Evolutionary conservation across 1,284 basidiomycete genomes (phyloP), one percentile per base, ranked within the genome.

Genomic region (Heterobasidion irregulare): DNA sequence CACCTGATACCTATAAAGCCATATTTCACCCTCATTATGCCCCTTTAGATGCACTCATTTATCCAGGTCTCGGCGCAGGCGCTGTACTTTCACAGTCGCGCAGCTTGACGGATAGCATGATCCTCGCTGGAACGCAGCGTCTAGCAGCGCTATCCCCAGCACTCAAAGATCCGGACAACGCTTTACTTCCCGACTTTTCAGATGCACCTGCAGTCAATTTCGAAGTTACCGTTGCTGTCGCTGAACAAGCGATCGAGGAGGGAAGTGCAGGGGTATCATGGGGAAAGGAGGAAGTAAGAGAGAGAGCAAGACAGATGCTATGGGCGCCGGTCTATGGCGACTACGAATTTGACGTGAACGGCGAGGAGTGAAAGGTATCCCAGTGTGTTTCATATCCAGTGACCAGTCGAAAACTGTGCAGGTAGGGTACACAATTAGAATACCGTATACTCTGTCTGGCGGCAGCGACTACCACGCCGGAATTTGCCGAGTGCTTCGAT

Each of bases 131-230:
- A 15, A 79, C 88, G 0, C 76, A 73, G 38, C 76, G 80, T 13
- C 83, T 94, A 48, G 89, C 91, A 0, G 72, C 79, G 12, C 82
- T 93, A 50, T 83, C 90, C 0, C 91, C 91, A 1, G 89, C 89
- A 0, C 75, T 86, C 49, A 72, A 75, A 16, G 79, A 89, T 64
- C 80, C 81, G 0, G 78, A 84, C 63, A 75, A 80, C 19, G 79
- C 80, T 1, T 75, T 89, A 12, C 72, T 94, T n/a, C 84, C 88
- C 1, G 84, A 88, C 61, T 86, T 93, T 48, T 75, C 70, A 8
- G 81, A 85, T 57, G 82, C 89, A 0, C 83, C 85, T 0, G 64
- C 64, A 6, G 83, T 90, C 43, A 91, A 89, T 67, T 82, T 86
- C 58, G 86, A 91, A 65, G 78, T 93, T n/a, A 89, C 85, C 0